phyloP scores from a whole-genome alignment of 345 rosid genomes.

The Syzygium aqueum region DNA sequence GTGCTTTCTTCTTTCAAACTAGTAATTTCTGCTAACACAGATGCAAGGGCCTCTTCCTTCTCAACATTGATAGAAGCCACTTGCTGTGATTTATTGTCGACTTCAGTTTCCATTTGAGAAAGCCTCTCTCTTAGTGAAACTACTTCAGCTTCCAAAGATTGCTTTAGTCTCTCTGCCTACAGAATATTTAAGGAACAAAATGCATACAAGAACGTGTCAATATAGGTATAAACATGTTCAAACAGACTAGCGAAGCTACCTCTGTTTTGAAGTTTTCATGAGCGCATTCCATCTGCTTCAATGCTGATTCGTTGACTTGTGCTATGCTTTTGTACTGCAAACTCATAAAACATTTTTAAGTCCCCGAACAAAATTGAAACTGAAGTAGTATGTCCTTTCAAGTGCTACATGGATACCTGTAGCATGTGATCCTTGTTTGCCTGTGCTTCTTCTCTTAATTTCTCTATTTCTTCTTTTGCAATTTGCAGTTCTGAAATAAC shows the following conservation, averaged over 20 bases:
- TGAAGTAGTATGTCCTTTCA: not conserved
- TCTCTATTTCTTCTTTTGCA: conserved; percentile 61
- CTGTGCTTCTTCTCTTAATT: conserved; percentile 65
- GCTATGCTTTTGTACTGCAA: conserved; percentile 93
- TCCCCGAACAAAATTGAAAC: not conserved
- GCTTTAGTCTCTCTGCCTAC: conserved; percentile 66
- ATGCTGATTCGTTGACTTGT: conserved; percentile 77
- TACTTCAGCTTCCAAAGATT: conserved; percentile 63
- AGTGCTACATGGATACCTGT: conserved; percentile 44
- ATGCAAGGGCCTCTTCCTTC: conserved; percentile 64
- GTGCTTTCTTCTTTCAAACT: conserved; percentile 60
- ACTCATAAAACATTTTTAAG: conserved; percentile 7
- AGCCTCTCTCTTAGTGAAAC: conserved; percentile 59
- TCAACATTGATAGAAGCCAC: conserved; percentile 53
- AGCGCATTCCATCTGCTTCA: conserved; percentile 89
- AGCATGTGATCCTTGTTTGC: conserved; percentile 88
- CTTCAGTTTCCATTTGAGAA: conserved; percentile 64
- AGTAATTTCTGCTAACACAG: conserved; percentile 55
- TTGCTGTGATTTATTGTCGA: conserved; percentile 56
- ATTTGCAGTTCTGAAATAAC: conserved; percentile 33
- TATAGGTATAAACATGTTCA: not conserved
- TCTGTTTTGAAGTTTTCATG: conserved; percentile 73
- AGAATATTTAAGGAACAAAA: not conserved
- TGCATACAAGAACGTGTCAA: not conserved
- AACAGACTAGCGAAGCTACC: conserved; percentile 30